Base-by-base conservation (phyloP, 1,284 basidiomycete genomes). In the Pseudozyma hubeiensis region DNA sequence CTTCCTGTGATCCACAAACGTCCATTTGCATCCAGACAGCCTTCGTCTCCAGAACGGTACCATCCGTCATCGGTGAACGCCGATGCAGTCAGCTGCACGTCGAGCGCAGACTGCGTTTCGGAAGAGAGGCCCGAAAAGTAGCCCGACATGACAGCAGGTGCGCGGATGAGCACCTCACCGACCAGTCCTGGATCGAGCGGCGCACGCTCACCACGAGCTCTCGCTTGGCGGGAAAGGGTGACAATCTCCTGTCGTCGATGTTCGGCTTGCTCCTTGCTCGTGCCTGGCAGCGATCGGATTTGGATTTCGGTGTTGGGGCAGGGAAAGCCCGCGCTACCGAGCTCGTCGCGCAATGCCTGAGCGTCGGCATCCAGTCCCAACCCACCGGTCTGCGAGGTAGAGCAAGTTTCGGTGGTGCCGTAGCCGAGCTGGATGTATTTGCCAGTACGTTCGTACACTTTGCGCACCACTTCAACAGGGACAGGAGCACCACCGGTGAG, bases 401-500 rank as follows among this genome's bases (percentile, higher is more conserved):
- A 72, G 47, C 57, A 59, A 0, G 76, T 74, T 56, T 79, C 78
- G 24, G 76, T 79, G 39, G 75, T 72, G 1, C 78, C 78, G 51
- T 74, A 78, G 7, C 68, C 76, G 16, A 84, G 80, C 53, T 82
- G 81, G 48, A 86, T 79, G 37, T 83, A 67, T 49, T 84, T 82
- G 13, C 80, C 80, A 8, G 81, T 81, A 0, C 85, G 75, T 44
- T 85, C 73, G 65, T 80, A 85, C 2, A 86, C 84, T 41, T 77
- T 75, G 40, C 75, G 60, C 35, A 86, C 84, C 34, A 85, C 80
- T 30, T 81, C 80, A 11, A 77, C 65, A 0, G 84, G 78, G 7
- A 85, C 73, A 0, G 85, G 85, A 1, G 85, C 85, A 16, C 85
- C 85, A 19, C 85, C 85, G 0, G 81, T 83, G 5, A 83, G 80